Percentiles rank a stretch among this genome's conserved stretches.
Evolutionary conservation across 1,139 yeast species (phyloP).

Genomic region (Blastobotrys arbuscula): DNA sequence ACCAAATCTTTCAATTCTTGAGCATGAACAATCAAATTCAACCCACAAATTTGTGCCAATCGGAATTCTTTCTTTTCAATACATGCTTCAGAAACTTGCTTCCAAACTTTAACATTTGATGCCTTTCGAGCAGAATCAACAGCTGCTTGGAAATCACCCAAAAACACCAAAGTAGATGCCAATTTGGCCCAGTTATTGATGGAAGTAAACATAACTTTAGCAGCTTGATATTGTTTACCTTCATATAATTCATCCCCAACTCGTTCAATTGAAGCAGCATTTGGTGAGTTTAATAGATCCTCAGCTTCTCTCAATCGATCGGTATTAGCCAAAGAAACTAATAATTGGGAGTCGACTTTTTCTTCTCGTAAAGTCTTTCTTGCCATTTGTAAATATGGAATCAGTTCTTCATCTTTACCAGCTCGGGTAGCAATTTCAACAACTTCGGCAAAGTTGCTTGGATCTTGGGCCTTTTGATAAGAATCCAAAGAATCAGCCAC

Average conservation of each 20-base stretch:
- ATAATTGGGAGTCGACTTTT: conserved; percentile 83
- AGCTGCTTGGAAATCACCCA: conserved; percentile 91
- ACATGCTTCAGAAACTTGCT: conserved; percentile 95
- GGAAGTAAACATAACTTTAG: conserved; percentile 78
- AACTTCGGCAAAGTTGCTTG: conserved; percentile 83
- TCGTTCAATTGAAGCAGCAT: conserved; percentile 85
- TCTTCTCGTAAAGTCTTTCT: conserved; percentile 90
- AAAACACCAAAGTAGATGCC: conserved; percentile 89
- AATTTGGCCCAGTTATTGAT: conserved; percentile 92
- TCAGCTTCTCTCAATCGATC: conserved; percentile 77
- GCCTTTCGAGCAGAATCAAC: conserved; percentile 99
- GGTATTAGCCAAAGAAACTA: conserved; percentile 79
- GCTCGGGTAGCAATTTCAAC: conserved; percentile 95
- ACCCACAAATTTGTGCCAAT: conserved; percentile 97
- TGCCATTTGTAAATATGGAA: conserved; percentile 89
- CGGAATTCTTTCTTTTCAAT: conserved; percentile 92
- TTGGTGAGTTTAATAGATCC: conserved; percentile 74
- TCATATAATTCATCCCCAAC: conserved; percentile 91
- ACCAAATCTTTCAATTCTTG: conserved; percentile 94
- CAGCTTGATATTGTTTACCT: conserved; percentile 82
- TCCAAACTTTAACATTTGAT: conserved; percentile 90
- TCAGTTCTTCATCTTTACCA: conserved; percentile 90
- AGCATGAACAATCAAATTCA: conserved; percentile 93
- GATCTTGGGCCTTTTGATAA: conserved; percentile 78
- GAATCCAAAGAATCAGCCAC: conserved; percentile 88